Base-by-base conservation (phyloP, 441 rosid species). In the Bocquillonia castaneifolia region DNA sequence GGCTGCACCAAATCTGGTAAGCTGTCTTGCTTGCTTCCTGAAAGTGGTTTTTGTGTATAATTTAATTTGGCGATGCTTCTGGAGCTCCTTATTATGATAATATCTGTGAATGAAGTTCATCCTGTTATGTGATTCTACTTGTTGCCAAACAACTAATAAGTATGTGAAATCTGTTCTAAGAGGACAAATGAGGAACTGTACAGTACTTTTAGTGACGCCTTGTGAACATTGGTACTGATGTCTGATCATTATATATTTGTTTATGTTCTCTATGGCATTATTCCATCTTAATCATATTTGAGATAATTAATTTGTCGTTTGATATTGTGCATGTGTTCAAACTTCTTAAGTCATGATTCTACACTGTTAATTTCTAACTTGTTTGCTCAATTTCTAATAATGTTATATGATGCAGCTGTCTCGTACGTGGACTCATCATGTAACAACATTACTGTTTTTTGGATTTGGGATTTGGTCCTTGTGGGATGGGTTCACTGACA, bases 1-100 rank as follows among this genome's bases (percentile, higher is more conserved):
- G 98, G 97, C 85, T 71, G 87, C 96, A 81, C 98, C 98, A 64
- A 90, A 87, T 81, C 86, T 93, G 84, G 98, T 88, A 80, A 80
- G 86, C 60, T 26, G 42, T 77, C 55, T 51, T n/a, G 13, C 34
- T 69, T 36, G 59, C 64, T 51, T n/a, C 60, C 48, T 66, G 50
- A 39, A 47, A 72, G 65, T 50, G 57, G 6, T 58, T 74, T 54
- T 40, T 53, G 17, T 17, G 17, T 71, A 26, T 29, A 36, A 20
- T 36, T 20, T 26, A n/a, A 66, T 59, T 40, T 25, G 44, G 59
- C 32, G 20, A 22, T 56, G 39, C 54, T 32, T 23, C 34, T 36
- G 9, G 57, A 31, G 10, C 40, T 31, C 14, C 44, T 39, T 10
- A 23, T 1, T 14, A 29, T 20, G 28, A 7, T 37, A 48, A 22